Evolutionary conservation across 2,329 filamentous ascomycete species (phyloP).

Genomic region (Botrytis fragariae): DNA sequence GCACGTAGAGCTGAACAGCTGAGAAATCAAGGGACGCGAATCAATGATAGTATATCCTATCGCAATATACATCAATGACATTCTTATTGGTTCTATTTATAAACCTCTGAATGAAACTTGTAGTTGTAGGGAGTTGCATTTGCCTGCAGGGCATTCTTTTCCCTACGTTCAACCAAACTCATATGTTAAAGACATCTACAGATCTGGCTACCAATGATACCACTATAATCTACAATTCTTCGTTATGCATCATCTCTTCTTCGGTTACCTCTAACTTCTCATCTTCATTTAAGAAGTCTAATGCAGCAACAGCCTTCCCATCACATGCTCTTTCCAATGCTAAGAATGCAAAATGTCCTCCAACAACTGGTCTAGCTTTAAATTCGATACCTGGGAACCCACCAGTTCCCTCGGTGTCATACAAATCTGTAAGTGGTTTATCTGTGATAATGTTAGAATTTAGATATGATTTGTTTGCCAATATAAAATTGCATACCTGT

Average conservation of each 20-base stretch:
- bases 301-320: slow-evolving; percentile 59
- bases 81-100: neutral
- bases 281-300: slow-evolving; percentile 49
- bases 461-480: neutral
- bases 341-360: slow-evolving; percentile 82
- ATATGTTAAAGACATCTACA: neutral
- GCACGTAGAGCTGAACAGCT: neutral
- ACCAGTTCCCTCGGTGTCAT: slow-evolving; percentile 74
- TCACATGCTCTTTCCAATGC: slow-evolving; percentile 78
- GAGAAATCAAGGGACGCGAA: neutral
- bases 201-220: neutral
- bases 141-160: neutral
- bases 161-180: neutral
- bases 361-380: slow-evolving; percentile 79
- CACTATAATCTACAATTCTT: slow-evolving; percentile 27
- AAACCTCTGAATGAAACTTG: neutral
- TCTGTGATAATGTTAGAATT: slow-evolving; percentile 44
- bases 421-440: slow-evolving; percentile 76
- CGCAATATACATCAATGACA: neutral
- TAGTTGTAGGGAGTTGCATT: neutral
- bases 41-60: neutral
- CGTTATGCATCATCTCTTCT: slow-evolving; percentile 23
- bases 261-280: slow-evolving; percentile 15
- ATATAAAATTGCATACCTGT: slow-evolving; percentile 50
- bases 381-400: slow-evolving; percentile 73